These are phyloP conservation scores for Vickermania spadyakhi DNA, from an alignment of 208 protist genomes.

Conservation along the genomic window DNA sequence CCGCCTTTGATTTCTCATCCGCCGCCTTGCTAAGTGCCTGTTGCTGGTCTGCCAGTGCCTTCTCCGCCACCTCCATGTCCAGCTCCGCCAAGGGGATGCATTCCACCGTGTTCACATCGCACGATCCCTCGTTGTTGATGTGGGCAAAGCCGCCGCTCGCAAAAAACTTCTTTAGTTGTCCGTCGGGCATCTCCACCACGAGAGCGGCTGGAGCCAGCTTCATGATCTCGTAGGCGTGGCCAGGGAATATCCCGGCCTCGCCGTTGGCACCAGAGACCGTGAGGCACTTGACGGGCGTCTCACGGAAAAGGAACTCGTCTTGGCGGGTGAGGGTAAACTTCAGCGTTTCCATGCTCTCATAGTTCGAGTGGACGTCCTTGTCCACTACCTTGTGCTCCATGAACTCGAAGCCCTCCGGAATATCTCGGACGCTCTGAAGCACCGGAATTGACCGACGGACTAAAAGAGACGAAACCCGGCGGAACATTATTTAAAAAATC, in stretches of 20 bases:
- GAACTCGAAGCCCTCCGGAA: slow-evolving; percentile 83
- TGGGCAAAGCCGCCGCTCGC: slow-evolving; percentile 86
- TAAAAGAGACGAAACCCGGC: slow-evolving; percentile 45
- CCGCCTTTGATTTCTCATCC: slow-evolving; percentile 73
- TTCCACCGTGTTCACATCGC: slow-evolving; percentile 88
- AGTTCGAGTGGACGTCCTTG: slow-evolving; percentile 72
- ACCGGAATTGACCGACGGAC: slow-evolving; percentile 50
- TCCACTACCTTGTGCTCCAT: slow-evolving; percentile 77
- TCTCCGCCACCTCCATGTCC: slow-evolving; percentile 66
- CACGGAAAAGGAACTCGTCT: slow-evolving; percentile 82
- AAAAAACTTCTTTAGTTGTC: slow-evolving; percentile 71
- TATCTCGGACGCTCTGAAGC: slow-evolving; percentile 19
- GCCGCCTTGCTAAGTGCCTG: slow-evolving; percentile 39
- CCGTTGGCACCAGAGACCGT: slow-evolving; percentile 69
- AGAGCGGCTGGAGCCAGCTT: slow-evolving; percentile 68
- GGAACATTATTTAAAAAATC: slow-evolving; percentile 84
- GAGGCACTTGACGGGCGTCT: slow-evolving; percentile 76
- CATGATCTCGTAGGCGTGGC: slow-evolving; percentile 85
- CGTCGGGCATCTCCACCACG: slow-evolving; percentile 68
- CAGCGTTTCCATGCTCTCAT: slow-evolving; percentile 79
- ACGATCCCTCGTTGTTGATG: slow-evolving; percentile 88
- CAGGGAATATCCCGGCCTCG: slow-evolving; percentile 78
- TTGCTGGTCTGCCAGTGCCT: slow-evolving; percentile 71
- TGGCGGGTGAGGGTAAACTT: slow-evolving; percentile 83
- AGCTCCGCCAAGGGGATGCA: slow-evolving; percentile 75